phyloP scores from a whole-genome alignment of 352 stramenopile species.

The Salisapilia sapeloensis region DNA sequence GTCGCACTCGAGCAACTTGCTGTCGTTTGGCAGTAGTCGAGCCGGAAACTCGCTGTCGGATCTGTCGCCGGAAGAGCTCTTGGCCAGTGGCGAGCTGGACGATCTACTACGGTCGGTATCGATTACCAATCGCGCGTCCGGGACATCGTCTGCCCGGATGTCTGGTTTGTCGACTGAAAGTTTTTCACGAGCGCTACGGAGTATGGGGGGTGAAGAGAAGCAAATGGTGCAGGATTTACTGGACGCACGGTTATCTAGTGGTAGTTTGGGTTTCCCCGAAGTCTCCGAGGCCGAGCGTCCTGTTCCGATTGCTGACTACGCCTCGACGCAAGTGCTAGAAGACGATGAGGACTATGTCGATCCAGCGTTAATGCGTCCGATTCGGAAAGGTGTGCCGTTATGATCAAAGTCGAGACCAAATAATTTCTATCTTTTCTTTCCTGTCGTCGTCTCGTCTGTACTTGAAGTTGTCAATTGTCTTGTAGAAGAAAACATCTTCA shows the following conservation, averaged over 20 bases:
- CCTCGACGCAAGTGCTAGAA: constrained; percentile 16
- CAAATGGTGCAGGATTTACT: constrained; percentile 55
- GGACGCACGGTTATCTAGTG: constrained; percentile 11
- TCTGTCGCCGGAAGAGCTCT: constrained; percentile 57
- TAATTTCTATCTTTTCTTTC: no score
- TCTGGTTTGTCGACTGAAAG: constrained; percentile 12
- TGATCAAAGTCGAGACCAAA: no score
- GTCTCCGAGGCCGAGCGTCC: constrained; percentile 3
- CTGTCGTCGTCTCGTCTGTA: no score
- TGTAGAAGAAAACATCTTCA: no score
- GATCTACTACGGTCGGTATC: constrained; percentile 61
- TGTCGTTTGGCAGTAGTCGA: constrained; percentile 41
- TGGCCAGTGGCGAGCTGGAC: constrained; percentile 62
- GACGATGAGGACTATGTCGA: constrained; percentile 34
- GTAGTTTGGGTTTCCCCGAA: no score
- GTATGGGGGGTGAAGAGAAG: constrained; percentile 37
- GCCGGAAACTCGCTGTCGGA: constrained; percentile 42
- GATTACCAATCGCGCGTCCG: constrained; percentile 21
- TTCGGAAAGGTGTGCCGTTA: constrained; percentile 42
- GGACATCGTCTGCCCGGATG: constrained; percentile 3
- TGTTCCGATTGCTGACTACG: constrained; percentile 3
- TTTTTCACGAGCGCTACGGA: constrained; percentile 32
- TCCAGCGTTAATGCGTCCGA: constrained; percentile 38
- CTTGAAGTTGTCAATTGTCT: no score
- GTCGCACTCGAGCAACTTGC: constrained; percentile 39